Percentiles rank a stretch among this genome's conserved stretches.
Conservation (phyloP, 2,329 filamentous ascomycete genomes). For the Colletotrichum costaricense region DNA sequence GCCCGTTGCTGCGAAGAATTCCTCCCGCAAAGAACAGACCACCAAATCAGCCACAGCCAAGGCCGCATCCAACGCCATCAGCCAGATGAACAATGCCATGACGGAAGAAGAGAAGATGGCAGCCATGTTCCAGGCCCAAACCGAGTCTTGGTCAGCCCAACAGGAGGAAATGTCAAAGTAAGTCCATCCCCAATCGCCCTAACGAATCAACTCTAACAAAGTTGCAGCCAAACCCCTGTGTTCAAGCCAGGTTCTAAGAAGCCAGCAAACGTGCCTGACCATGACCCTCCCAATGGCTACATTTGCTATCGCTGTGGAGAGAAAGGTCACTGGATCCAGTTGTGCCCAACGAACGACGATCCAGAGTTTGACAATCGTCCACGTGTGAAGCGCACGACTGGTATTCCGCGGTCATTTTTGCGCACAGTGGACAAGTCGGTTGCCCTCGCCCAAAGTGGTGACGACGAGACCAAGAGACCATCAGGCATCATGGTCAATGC, state of each 20-base stretch:
- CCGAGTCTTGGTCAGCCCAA: conserved; percentile 91
- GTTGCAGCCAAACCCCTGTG: conserved; percentile 69
- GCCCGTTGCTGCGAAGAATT: conserved; percentile 87
- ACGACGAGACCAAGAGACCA: conserved; percentile 83
- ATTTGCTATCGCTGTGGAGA: conserved; percentile 96
- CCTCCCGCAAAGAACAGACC: conserved; percentile 72
- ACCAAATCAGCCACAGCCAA: conserved; percentile 69
- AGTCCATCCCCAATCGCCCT: conserved; percentile 43
- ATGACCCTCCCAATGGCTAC: conserved; percentile 92
- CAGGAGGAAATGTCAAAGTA: conserved; percentile 92
- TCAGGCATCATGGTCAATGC: conserved; percentile 97
- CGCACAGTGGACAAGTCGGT: conserved; percentile 95
- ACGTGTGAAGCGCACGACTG: conserved; percentile 94
- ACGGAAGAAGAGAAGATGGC: conserved; percentile 95
- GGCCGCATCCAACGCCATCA: conserved; percentile 66
- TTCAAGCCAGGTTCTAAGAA: conserved; percentile 72
- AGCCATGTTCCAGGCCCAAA: conserved; percentile 90
- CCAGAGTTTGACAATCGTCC: conserved; percentile 94
- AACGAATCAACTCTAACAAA: conserved; percentile 43
- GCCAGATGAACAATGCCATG: conserved; percentile 80
- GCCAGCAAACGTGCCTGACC: conserved; percentile 83
- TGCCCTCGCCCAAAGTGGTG: conserved; percentile 77
- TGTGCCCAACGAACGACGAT: conserved; percentile 98
- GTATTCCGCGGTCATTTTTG: conserved; percentile 94
- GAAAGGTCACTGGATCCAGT: conserved; percentile 99